Evolutionary conservation across 2,329 filamentous ascomycete species (phyloP).

Genomic region (Graphilbum fragrans): DNA sequence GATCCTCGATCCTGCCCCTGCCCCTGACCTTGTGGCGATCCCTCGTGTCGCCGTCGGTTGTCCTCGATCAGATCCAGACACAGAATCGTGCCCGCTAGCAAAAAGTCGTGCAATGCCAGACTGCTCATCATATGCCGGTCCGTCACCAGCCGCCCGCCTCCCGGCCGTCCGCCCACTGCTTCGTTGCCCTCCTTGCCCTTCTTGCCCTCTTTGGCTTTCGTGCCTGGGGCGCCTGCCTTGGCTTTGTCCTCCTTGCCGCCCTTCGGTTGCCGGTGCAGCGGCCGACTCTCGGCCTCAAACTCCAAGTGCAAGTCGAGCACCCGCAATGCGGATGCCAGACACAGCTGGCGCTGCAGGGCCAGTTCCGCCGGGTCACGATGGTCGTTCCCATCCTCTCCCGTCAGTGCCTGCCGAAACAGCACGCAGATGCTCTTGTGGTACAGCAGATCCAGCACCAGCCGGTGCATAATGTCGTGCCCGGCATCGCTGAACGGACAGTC

Average conservation of each 20-base stretch:
- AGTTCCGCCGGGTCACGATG: too few relatives aligned
- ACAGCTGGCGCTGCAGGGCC: slow-evolving; percentile 36
- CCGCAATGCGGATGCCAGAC: slow-evolving; percentile 36
- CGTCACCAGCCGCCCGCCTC: too few relatives aligned
- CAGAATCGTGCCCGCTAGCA: slow-evolving; percentile 48
- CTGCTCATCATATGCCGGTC: too few relatives aligned
- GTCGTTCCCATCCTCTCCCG: neutral
- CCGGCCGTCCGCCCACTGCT: too few relatives aligned
- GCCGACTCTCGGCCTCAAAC: slow-evolving; percentile 33
- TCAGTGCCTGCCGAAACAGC: slow-evolving; percentile 41
- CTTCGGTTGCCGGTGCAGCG: too few relatives aligned
- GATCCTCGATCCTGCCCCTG: too few relatives aligned
- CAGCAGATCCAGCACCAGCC: slow-evolving; percentile 35
- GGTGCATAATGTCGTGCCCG: slow-evolving; percentile 33
- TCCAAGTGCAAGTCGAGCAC: slow-evolving; percentile 34
- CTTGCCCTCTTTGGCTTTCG: too few relatives aligned
- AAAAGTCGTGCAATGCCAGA: slow-evolving; percentile 46
- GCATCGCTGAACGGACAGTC: slow-evolving; percentile 26
- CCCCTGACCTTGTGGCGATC: too few relatives aligned
- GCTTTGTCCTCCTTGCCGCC: too few relatives aligned
- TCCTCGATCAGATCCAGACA: slow-evolving; percentile 35
- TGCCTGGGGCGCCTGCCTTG: too few relatives aligned
- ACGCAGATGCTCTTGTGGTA: slow-evolving; percentile 43
- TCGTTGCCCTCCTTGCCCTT: too few relatives aligned
- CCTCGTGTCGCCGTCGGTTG: too few relatives aligned